Base-by-base conservation (phyloP, 2,329 filamentous ascomycete species). In the Ascochyta fabae region DNA sequence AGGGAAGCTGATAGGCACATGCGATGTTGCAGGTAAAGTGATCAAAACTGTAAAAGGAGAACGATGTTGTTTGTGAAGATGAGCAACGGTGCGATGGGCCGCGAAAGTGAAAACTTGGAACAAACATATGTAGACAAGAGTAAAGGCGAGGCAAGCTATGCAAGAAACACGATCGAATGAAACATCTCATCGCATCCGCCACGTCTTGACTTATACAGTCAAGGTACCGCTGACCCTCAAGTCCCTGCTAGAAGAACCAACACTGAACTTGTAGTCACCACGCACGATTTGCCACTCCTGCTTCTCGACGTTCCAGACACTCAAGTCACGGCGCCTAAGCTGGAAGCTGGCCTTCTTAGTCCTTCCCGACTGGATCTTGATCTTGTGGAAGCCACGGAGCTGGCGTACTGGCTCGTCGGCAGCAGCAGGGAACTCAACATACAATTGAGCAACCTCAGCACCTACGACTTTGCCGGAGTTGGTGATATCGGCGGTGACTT, bases 361-460 rank as follows among this genome's bases (percentile, higher is more conserved):
- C 22, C 60, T 59, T 5, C 71, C 72, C 39, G 68, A 61, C 33
- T 61, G 62, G 6, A 76, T 36, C 48, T 66, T 71, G 47, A 75
- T 33, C 64, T 76, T 77, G 23, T 64, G 58, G 58, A 77, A 77
- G 2, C 74, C 74, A 8, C 74, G 59, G 9, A 77, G 63, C 61
- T 77, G 74, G 60, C 68, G 71, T 3, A 69, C 67, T 19, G 75
- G 69, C 45, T 66, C 64, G 4, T 53, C 53, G 13, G 71, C 67
- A 29, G 68, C 64, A 2, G 67, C 53, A 6, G 75, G 74, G 38
- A 75, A 70, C 7, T 68, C 69, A 6, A 77, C 58, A 56, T 76
- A 76, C 24, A 78, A 61, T 60, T 78, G 75, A 2, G 75, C 66
- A 4, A 76, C 73, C 49, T 77, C 74, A 5, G 75, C 72, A 42